phyloP scores from a whole-genome alignment of 495 filamentous ascomycete genomes.

The Pseudevernia furfuracea region DNA sequence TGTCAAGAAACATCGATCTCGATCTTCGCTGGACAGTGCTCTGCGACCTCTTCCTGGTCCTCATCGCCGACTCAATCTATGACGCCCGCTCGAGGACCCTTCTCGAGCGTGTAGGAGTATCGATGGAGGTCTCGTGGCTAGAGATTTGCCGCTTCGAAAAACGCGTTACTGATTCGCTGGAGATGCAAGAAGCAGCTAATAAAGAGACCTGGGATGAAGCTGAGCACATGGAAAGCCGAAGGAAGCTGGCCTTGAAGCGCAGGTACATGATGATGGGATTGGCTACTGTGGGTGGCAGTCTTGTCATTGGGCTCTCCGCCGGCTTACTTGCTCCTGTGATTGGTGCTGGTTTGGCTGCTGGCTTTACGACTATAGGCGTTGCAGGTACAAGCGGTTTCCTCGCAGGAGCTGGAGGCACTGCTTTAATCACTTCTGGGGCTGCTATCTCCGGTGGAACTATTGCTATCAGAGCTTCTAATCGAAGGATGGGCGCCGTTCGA shows the following conservation, averaged over 20 bases:
- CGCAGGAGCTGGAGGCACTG: slow-evolving; percentile 85
- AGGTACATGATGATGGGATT: slow-evolving; percentile 94
- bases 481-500: slow-evolving; percentile 80
- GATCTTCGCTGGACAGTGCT: slow-evolving; percentile 96
- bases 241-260: slow-evolving; percentile 69
- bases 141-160: slow-evolving; percentile 97
- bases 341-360: slow-evolving; percentile 87
- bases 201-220: slow-evolving; percentile 98
- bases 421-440: slow-evolving; percentile 83
- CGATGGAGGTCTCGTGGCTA: slow-evolving; percentile 76
- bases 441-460: slow-evolving; percentile 82
- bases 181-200: slow-evolving; percentile 88
- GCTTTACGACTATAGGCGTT: slow-evolving; percentile 91
- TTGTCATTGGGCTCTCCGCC: slow-evolving; percentile 93
- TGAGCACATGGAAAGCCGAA: slow-evolving; percentile 83
- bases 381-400: slow-evolving; percentile 82
- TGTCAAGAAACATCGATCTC: slow-evolving; percentile 79
- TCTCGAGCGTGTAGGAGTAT: slow-evolving; percentile 72
- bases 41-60: slow-evolving; percentile 89
- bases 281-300: slow-evolving; percentile 87
- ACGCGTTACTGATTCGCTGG: slow-evolving; percentile 89
- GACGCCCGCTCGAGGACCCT: slow-evolving; percentile 82
- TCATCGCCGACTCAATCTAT: slow-evolving; percentile 92
- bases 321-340: slow-evolving; percentile 90
- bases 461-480: slow-evolving; percentile 72